Base-by-base conservation (phyloP, 2,329 filamentous ascomycete species). In the Phaeosphaeriaceae sp. region DNA sequence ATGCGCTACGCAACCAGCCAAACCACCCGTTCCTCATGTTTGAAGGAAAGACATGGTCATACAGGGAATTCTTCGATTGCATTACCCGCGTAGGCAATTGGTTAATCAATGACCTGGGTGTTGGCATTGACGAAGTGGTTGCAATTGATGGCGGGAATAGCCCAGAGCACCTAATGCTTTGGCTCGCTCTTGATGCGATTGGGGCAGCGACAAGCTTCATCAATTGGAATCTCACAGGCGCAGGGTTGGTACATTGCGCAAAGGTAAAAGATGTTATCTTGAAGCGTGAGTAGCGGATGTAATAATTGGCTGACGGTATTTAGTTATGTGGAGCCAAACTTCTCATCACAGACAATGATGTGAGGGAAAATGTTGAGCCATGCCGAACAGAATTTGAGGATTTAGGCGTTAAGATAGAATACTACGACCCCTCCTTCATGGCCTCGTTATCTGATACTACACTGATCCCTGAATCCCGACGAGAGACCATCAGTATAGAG, bases 271-370 rank as follows among this genome's bases (percentile, higher is more conserved):
- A 76, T 80, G 33, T 71, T 6, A 58, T 70, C 2, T 67, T 71
- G 23, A n/a, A n/a, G n/a, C n/a, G n/a, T n/a, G n/a, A 3, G 21
- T 21, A 13, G 12, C 9, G 7, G 44, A 1, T 28, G 23, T 2
- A 39, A 15, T 3, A 13, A 11, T 20, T 28, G 8, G 79, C 80
- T 11, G 81, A 88, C 66, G 71, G 74, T 30, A 3, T 12, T 60
- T 82, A 46, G 73, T 76, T 41, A 60, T 90, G 48, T 75, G 70
- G 70, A 68, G 50, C 54, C 74, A 75, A 42, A 76, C 83, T 53
- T 65, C 74, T 51, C 67, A 73, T 15, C 71, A 76, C 43, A 72
- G 79, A 36, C 71, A 75, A 0, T 69, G 79, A 49, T 72, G 81
- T 56, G 80, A 83, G 2, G 74, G 75, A 2, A 77, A 87, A 72